Base-by-base conservation (phyloP, 2,329 filamentous ascomycete species). In the Fusarium fujikuroi region DNA sequence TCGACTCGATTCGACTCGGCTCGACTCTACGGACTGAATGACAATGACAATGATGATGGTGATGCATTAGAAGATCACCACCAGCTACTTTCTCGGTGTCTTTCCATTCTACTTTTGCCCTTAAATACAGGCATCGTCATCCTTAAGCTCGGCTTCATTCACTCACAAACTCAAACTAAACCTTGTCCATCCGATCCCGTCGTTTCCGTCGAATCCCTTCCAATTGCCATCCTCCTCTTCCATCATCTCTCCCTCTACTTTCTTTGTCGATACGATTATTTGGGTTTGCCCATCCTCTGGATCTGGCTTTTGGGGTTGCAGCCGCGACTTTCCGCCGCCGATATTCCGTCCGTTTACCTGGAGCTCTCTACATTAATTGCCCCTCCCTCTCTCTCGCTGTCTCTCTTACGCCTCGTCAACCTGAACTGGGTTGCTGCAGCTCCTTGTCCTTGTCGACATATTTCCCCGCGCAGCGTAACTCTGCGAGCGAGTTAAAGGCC, bases 171-270 rank as follows among this genome's bases (percentile, higher is more conserved):
- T 64, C 57, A 63, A 65, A 65, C 66, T 70, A 75, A 78, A 77
- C 74, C 74, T 76, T 77, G 72, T 74, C 71, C 65, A 66, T 50
- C 61, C 37, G 36, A 50, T 63, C 65, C 72, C 74, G 75, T 77
- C 75, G 75, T 77, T 77, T 77, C 75, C 75, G 75, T 77, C 75
- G 65, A 74, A 74, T 67, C 62, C 60, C 58, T 47, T 66, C 65
- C 60, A 61, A 56, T 75, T 69, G 58, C 70, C 70, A 43, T 65
- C 57, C 68, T 66, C 66, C 52, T 63, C 49, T 52, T 58, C 59
- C 46, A 58, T 60, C 50, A 66, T 63, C 44, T 73, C 59, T 57
- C 39, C 36, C 47, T 63, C 47, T 59, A 32, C 53, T 66, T 47
- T 63, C 49, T 58, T 64, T 56, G 34, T 72, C 60, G 56, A 70